Conservation (phyloP, 352 stramenopile genomes). For the Globisporangium mamillatum region DNA sequence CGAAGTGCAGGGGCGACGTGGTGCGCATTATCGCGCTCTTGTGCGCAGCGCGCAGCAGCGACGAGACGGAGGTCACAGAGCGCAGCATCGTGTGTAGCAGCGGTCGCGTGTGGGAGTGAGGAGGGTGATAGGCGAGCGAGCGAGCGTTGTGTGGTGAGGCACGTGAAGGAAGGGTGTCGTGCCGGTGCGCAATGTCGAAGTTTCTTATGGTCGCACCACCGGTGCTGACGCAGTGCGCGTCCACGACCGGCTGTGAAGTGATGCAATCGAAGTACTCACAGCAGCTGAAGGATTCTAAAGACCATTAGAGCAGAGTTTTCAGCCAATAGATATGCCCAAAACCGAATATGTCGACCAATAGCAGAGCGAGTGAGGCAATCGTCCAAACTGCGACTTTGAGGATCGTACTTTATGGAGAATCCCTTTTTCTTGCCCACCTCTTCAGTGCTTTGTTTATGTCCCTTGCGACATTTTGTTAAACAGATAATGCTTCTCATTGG, state of each 20-base stretch:
- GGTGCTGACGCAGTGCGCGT: conserved; percentile 5
- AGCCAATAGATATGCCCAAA: neutral
- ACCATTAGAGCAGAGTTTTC: neutral
- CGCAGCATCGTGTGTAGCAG: neutral
- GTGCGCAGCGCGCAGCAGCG: conserved; percentile 4
- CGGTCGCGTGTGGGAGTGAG: neutral
- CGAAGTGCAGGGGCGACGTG: neutral
- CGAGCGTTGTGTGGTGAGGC: neutral
- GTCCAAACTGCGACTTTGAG: neutral
- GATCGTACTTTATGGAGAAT: neutral
- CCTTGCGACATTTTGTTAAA: conserved; percentile 3
- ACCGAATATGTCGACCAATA: neutral
- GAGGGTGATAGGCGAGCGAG: neutral
- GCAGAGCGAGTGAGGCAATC: neutral
- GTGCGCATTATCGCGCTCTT: conserved; percentile 4
- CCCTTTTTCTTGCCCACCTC: neutral
- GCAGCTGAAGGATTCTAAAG: neutral
- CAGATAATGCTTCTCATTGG: neutral
- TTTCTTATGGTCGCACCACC: conserved; percentile 4
- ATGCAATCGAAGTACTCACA: neutral
- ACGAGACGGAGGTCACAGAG: neutral
- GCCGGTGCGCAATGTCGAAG: conserved; percentile 6
- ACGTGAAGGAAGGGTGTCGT: neutral
- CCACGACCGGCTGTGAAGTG: neutral
- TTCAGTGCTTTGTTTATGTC: neutral